phyloP scores from a whole-genome alignment of 2,329 filamentous ascomycete species.

The Penicillium sp. region DNA sequence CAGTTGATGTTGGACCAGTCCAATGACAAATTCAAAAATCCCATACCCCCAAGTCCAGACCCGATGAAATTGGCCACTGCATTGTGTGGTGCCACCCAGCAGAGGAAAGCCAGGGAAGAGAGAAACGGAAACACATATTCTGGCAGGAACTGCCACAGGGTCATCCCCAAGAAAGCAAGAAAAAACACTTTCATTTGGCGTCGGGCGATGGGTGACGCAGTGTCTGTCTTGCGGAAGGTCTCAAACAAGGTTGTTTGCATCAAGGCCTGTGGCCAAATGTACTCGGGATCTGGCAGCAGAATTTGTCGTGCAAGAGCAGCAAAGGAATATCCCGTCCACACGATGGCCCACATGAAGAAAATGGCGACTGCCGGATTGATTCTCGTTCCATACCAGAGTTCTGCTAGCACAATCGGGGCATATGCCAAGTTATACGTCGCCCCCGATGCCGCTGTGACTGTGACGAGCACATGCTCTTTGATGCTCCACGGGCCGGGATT shows the following conservation, averaged over 20 bases:
- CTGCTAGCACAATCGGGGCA: slow-evolving; percentile 55
- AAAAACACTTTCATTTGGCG: slow-evolving; percentile 62
- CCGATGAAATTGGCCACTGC: slow-evolving; percentile 61
- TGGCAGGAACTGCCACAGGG: slow-evolving; percentile 63
- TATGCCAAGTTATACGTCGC: slow-evolving; percentile 56
- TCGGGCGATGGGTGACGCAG: slow-evolving; percentile 50
- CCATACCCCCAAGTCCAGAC: slow-evolving; percentile 63
- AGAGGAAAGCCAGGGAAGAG: slow-evolving; percentile 61
- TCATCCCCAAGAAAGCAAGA: slow-evolving; percentile 53
- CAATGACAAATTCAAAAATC: slow-evolving; percentile 59
- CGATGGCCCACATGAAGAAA: slow-evolving; percentile 62
- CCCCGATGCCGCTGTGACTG: slow-evolving; percentile 56
- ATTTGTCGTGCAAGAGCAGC: slow-evolving; percentile 60
- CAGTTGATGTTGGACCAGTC: slow-evolving; percentile 64
- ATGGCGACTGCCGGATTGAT: slow-evolving; percentile 57
- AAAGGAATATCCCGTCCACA: slow-evolving; percentile 61
- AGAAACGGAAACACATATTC: slow-evolving; percentile 63
- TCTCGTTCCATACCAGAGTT: slow-evolving; percentile 57
- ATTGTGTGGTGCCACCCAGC: slow-evolving; percentile 64
- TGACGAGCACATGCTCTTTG: slow-evolving; percentile 61
- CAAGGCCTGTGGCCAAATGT: slow-evolving; percentile 55
- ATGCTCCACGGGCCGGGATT: slow-evolving; percentile 60
- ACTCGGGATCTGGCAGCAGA: slow-evolving; percentile 59
- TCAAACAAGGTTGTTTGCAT: slow-evolving; percentile 62
- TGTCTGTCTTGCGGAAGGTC: slow-evolving; percentile 50